A percentile compares a stretch with the other conserved stretches of the same genome.
phyloP scores from a whole-genome alignment of 192 early-diverging fungal species.

The Mortierella antarctica region DNA sequence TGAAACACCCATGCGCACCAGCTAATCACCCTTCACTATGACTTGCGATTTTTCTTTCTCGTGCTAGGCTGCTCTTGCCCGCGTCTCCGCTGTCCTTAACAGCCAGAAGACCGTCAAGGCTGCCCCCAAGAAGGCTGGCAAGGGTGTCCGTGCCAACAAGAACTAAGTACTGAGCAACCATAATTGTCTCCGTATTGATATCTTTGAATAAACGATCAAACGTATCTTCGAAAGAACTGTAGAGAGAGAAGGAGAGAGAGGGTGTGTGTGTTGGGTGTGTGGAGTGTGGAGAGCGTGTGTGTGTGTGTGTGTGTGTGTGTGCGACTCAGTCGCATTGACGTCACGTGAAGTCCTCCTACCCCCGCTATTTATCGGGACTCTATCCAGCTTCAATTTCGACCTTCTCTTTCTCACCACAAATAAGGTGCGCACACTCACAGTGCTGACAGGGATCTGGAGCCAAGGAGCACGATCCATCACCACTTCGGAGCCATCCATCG shows the following conservation, averaged over 20 bases:
- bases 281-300: no score
- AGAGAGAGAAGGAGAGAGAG: no score
- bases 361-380: no score
- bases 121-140: constrained; percentile 64
- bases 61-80: constrained; percentile 73
- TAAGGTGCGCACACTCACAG: constrained; percentile 30
- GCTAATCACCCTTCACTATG: background rate
- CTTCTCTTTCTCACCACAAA: constrained; percentile 49
- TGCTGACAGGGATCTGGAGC: constrained; percentile 1
- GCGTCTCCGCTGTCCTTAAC: constrained; percentile 72
- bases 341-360: no score
- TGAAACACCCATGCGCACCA: background rate
- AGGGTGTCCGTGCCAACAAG: constrained; percentile 66
- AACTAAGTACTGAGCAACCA: constrained; percentile 11
- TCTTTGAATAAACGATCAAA: no score
- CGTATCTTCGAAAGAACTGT: no score
- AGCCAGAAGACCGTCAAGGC: constrained; percentile 69
- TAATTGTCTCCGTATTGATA: no score
- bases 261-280: no score
- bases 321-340: no score
- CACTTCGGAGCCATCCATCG: constrained; percentile 2
- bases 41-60: background rate
- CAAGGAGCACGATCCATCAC: constrained; percentile 8
- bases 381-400: background rate
- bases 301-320: no score